phyloP scores from a whole-genome alignment of 495 filamentous ascomycete species.

The Penicillium fimorum region DNA sequence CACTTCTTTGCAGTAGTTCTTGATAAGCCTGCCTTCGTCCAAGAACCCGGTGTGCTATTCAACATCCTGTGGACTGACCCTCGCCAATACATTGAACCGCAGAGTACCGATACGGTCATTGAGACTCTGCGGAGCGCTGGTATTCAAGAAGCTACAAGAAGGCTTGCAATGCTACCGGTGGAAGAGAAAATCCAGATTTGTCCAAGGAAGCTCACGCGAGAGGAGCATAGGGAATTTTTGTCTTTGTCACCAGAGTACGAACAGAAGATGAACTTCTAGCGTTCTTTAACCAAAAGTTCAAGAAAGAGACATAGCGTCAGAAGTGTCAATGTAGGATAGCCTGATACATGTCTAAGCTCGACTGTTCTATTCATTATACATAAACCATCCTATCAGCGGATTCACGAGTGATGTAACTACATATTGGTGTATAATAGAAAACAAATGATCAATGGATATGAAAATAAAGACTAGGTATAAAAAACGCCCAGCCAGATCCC shows the following conservation, averaged over 20 bases:
- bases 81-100: background rate
- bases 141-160: background rate
- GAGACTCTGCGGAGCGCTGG: background rate
- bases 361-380: too few species aligned
- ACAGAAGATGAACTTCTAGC: too few species aligned
- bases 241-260: slow-evolving; percentile 12
- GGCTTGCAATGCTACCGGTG: background rate
- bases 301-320: too few species aligned
- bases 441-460: slow-evolving; percentile 3
- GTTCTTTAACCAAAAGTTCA: background rate
- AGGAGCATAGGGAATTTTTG: background rate
- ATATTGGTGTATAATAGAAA: background rate
- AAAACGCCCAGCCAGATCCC: slow-evolving; percentile 6
- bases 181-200: background rate
- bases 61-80: background rate
- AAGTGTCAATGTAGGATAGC: too few species aligned
- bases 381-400: background rate
- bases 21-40: background rate
- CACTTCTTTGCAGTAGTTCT: too few species aligned
- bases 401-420: background rate
- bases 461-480: background rate
- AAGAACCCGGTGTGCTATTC: background rate
- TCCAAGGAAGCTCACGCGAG: background rate
- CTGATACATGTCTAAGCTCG: too few species aligned
- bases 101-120: background rate